Base-by-base conservation (phyloP, 108 stramenopile species). In the Bacterosira constricta region DNA sequence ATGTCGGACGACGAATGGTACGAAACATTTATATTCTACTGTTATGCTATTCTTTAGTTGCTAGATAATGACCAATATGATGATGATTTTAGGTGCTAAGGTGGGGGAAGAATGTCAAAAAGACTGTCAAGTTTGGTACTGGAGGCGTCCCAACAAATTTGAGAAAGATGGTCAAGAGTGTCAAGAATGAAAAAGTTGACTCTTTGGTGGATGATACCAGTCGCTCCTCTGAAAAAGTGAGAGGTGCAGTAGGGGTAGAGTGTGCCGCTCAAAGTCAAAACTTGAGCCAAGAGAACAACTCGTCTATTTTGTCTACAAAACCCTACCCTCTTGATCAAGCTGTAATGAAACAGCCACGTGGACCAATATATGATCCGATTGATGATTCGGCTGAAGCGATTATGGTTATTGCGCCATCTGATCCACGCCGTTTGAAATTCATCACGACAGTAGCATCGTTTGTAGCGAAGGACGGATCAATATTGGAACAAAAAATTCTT, bases 51-150 rank as follows among this genome's bases (percentile, higher is more conserved):
- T n/a, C n/a, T n/a, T n/a, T n/a, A n/a, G n/a, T n/a, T n/a, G n/a
- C n/a, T n/a, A n/a, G n/a, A n/a, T n/a, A n/a, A n/a, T n/a, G n/a
- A n/a, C n/a, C n/a, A n/a, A n/a, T n/a, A 79, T n/a, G n/a, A n/a
- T n/a, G n/a, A n/a, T n/a, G n/a, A n/a, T n/a, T n/a, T n/a, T n/a
- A n/a, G n/a, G n/a, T 83, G 56, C 32, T 94, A 46, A 71, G 87
- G 34, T 94, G 93, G 93, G 90, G 93, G 1, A 91, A 90, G 72
- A 89, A 78, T 69, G 88, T 92, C 39, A 82, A 85, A 51, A 88
- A 83, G 75, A 79, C 66, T 13, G 80, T 85, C 23, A 79, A 73
- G 47, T 74, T 79, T 49, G 82, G 82, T 0, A 76, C 80, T 8
- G 82, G 79, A 5, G 82, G 82, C 18, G 79, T 83, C 34, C 78